Conservation (phyloP, 2,329 filamentous ascomycete species). For the Coleophoma eucalyptorum region DNA sequence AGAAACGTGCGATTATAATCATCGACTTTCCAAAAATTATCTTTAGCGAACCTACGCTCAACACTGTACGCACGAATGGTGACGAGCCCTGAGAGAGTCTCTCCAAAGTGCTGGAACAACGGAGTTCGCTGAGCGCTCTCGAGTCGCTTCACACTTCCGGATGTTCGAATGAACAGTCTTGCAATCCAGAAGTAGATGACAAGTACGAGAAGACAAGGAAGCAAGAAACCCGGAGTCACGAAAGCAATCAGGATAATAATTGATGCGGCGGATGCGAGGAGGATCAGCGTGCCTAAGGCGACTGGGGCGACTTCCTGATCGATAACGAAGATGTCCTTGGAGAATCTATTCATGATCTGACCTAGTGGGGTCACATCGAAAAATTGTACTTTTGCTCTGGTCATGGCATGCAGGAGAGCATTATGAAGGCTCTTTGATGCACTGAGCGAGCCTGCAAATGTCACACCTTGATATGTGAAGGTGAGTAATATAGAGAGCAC, state of each 20-base stretch:
- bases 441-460: constrained; percentile 61
- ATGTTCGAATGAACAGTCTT: neutral
- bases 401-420: constrained; percentile 53
- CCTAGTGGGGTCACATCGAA: constrained; percentile 65
- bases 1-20: neutral
- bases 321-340: constrained; percentile 63
- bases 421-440: constrained; percentile 58
- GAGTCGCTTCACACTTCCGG: constrained; percentile 51
- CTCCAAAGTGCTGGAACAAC: constrained; percentile 62
- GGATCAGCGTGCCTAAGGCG: constrained; percentile 61
- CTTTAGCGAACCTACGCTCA: constrained; percentile 58
- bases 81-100: constrained; percentile 56
- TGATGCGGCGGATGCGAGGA: constrained; percentile 57
- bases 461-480: constrained; percentile 51
- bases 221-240: constrained; percentile 33
- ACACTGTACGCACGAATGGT: constrained; percentile 64
- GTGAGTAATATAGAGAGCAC: constrained; percentile 56
- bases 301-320: constrained; percentile 64
- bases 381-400: constrained; percentile 63
- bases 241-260: constrained; percentile 61
- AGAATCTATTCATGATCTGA: constrained; percentile 66
- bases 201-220: neutral
- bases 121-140: constrained; percentile 60
- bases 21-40: constrained; percentile 22
- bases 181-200: neutral